Evolutionary conservation across 179 eudicot species (phyloP).

Genomic region (Heliamphora pulchella): DNA sequence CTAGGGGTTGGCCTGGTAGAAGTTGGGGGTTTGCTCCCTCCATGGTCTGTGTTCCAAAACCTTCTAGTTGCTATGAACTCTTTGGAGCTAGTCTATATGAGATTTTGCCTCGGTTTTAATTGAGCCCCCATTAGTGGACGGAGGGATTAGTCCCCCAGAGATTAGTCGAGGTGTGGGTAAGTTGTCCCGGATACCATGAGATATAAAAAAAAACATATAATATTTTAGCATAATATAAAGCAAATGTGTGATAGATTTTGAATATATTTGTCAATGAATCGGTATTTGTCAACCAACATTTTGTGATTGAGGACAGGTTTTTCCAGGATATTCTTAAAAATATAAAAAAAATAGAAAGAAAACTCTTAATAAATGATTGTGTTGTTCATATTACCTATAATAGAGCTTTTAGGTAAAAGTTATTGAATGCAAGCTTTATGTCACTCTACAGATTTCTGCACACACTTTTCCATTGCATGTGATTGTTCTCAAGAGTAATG

Average conservation of each 20-base stretch:
- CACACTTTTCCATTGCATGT: not conserved
- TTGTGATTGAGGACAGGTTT: not conserved
- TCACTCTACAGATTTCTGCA: not conserved
- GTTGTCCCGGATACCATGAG: too few relatives aligned
- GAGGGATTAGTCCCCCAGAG: too few relatives aligned
- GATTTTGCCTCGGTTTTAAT: too few relatives aligned
- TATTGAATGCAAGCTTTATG: not conserved
- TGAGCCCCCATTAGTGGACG: too few relatives aligned
- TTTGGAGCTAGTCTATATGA: too few relatives aligned
- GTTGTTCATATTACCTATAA: not conserved
- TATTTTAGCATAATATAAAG: not conserved
- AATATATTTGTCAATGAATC: not conserved
- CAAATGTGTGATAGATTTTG: not conserved
- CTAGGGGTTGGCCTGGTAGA: too few relatives aligned
- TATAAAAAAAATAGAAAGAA: not conserved
- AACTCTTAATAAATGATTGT: too few relatives aligned
- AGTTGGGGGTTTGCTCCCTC: too few relatives aligned
- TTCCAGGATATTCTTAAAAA: not conserved
- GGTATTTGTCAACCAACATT: slow-evolving; percentile 2
- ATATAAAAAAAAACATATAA: too few relatives aligned
- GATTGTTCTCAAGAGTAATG: slow-evolving; percentile 5
- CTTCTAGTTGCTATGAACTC: too few relatives aligned
- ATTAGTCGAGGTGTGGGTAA: too few relatives aligned
- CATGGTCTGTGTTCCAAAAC: too few relatives aligned
- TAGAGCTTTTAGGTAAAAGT: not conserved